A percentile compares a stretch with the other conserved stretches of the same genome.
These are phyloP conservation scores for Dactylellina leptospora DNA, from an alignment of 2,329 filamentous ascomycete genomes.

Conservation along the genomic window DNA sequence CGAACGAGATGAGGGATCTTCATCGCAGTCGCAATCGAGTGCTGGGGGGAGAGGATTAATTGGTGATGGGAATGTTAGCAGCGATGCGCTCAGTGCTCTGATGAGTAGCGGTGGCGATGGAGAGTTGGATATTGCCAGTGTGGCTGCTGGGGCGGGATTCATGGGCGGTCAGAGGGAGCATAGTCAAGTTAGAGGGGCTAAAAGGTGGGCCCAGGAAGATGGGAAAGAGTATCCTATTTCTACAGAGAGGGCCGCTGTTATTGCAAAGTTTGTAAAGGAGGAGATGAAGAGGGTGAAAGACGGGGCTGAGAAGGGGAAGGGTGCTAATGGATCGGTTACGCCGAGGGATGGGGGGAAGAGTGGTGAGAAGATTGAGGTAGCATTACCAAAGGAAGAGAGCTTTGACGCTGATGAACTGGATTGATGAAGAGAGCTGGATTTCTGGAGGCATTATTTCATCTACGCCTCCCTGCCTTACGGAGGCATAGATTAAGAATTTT, in stretches of 20 bases:
- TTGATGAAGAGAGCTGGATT: too few species aligned
- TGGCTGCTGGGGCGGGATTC: constrained; percentile 50
- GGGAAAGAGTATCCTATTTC: constrained; percentile 74
- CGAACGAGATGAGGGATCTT: constrained; percentile 52
- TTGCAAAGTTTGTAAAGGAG: constrained; percentile 74
- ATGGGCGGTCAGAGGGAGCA: constrained; percentile 55
- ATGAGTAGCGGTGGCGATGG: constrained; percentile 70
- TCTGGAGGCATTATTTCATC: too few species aligned
- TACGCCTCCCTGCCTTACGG: too few species aligned
- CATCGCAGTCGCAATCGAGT: constrained; percentile 58
- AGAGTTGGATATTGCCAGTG: constrained; percentile 58
- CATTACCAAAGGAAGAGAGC: constrained; percentile 29
- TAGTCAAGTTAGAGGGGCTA: constrained; percentile 59
- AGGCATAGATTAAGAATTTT: too few species aligned
- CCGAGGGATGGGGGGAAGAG: neutral
- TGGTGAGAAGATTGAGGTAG: constrained; percentile 12
- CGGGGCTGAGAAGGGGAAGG: constrained; percentile 5
- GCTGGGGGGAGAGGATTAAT: constrained; percentile 61
- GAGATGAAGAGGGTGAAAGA: constrained; percentile 52
- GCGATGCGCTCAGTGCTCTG: constrained; percentile 57
- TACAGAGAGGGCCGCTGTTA: constrained; percentile 74
- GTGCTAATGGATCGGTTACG: neutral
- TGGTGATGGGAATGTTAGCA: constrained; percentile 60
- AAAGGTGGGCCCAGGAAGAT: constrained; percentile 72
- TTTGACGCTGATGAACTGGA: constrained; percentile 46